Conservation (phyloP, 2,329 filamentous ascomycete species). For the Apiospora aurea region DNA sequence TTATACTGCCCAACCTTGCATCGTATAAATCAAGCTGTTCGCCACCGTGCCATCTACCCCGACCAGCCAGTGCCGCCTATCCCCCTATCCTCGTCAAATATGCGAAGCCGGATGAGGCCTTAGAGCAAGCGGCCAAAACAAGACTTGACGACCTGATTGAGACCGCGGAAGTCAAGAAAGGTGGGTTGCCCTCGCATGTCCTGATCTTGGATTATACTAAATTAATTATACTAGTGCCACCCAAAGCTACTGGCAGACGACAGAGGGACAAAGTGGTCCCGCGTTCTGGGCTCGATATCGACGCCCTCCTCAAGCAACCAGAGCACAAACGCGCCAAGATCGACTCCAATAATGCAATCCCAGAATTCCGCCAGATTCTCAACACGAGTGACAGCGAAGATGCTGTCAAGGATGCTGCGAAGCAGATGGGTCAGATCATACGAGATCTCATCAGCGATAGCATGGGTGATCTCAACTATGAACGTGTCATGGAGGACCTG, state of each 20-base stretch:
- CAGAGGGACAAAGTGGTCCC: constrained; percentile 77
- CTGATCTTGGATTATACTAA: neutral
- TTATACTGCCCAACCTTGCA: constrained; percentile 88
- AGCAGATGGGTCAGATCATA: constrained; percentile 78
- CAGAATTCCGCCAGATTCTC: constrained; percentile 87
- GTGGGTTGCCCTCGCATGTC: constrained; percentile 45
- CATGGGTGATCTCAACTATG: constrained; percentile 78
- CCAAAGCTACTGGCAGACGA: constrained; percentile 78
- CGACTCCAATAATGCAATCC: constrained; percentile 76
- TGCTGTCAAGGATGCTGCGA: constrained; percentile 70
- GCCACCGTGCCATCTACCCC: constrained; percentile 79
- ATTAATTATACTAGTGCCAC: constrained; percentile 66
- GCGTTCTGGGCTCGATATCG: constrained; percentile 87
- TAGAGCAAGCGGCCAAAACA: constrained; percentile 63
- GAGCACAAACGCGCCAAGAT: constrained; percentile 48
- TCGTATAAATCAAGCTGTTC: constrained; percentile 84
- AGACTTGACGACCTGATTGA: constrained; percentile 71
- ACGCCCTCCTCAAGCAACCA: constrained; percentile 68
- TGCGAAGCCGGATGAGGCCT: constrained; percentile 72
- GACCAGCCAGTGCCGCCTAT: constrained; percentile 67
- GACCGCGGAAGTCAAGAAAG: constrained; percentile 83
- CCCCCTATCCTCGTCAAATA: constrained; percentile 74
- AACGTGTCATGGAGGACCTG: constrained; percentile 76
- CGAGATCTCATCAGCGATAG: constrained; percentile 73
- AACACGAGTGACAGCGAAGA: constrained; percentile 64